Evolutionary conservation across 768 basidiomycete genomes (phyloP).

Genomic region (Calocera cornea): DNA sequence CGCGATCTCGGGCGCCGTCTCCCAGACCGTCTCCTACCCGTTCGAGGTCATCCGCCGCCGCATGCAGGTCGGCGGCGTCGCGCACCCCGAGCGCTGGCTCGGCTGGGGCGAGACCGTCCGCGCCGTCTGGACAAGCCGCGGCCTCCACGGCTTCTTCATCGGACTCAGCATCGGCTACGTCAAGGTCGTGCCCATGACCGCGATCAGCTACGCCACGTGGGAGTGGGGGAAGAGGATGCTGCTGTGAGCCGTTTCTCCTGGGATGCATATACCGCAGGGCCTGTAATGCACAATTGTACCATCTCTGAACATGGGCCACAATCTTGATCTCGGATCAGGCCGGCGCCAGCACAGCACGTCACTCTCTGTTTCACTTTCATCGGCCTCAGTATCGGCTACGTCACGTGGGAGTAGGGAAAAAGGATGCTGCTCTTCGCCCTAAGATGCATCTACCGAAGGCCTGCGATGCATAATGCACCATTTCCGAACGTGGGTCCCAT

Average conservation of each 20-base stretch:
- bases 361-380: too few relatives aligned
- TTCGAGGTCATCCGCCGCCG: conserved; percentile 83
- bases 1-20: conserved; percentile 68
- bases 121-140: conserved; percentile 49
- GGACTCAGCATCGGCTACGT: conserved; percentile 84
- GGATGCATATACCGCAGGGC: background rate
- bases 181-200: conserved; percentile 93
- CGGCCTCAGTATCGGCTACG: too few relatives aligned
- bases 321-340: background rate
- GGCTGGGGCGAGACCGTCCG: conserved; percentile 66
- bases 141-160: conserved; percentile 81
- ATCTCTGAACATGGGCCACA: background rate
- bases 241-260: background rate
- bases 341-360: too few relatives aligned
- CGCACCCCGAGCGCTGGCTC: conserved; percentile 60
- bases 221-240: conserved; percentile 53
- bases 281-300: background rate
- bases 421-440: too few relatives aligned
- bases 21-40: conserved; percentile 86
- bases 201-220: conserved; percentile 87
- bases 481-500: too few relatives aligned
- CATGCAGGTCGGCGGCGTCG: conserved; percentile 90
- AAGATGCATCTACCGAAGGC: too few relatives aligned
- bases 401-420: too few relatives aligned
- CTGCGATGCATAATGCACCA: too few relatives aligned